phyloP scores from a whole-genome alignment of 2,329 filamentous ascomycete species.

The Aspergillus sp. region DNA sequence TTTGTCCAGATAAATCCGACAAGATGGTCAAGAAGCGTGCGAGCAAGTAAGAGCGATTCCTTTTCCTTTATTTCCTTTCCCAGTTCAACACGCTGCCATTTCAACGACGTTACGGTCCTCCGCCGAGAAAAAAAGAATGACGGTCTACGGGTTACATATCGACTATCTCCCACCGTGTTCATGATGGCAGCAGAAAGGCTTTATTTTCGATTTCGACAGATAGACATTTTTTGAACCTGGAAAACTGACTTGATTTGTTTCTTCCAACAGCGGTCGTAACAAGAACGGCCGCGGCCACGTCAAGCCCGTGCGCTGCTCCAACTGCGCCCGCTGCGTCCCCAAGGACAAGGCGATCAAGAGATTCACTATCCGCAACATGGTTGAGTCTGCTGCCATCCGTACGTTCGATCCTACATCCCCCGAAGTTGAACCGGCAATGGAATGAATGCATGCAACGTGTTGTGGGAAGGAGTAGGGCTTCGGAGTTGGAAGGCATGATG shows the following conservation, averaged over 20 bases:
- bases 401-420: slow-evolving; percentile 45
- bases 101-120: not conserved
- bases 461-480: not conserved
- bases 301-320: slow-evolving; percentile 95
- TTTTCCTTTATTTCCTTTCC: slow-evolving; percentile 12
- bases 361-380: slow-evolving; percentile 99
- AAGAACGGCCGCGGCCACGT: slow-evolving; percentile 99
- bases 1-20: slow-evolving; percentile 41
- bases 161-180: not conserved
- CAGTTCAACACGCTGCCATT: not conserved
- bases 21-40: slow-evolving; percentile 72
- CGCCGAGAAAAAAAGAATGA: not conserved
- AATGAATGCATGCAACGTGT: not conserved
- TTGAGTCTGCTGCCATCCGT: slow-evolving; percentile 99
- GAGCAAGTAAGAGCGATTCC: slow-evolving; percentile 55
- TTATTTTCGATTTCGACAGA: not conserved
- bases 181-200: not conserved
- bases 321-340: slow-evolving; percentile 83
- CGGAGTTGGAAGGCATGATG: not conserved
- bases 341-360: slow-evolving; percentile 99
- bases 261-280: slow-evolving; percentile 74
- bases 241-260: slow-evolving; percentile 29
- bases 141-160: not conserved
- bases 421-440: slow-evolving; percentile 4
- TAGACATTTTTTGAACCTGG: not conserved